Conservation (phyloP, 106 monocot species). For the Chionographis japonica region DNA sequence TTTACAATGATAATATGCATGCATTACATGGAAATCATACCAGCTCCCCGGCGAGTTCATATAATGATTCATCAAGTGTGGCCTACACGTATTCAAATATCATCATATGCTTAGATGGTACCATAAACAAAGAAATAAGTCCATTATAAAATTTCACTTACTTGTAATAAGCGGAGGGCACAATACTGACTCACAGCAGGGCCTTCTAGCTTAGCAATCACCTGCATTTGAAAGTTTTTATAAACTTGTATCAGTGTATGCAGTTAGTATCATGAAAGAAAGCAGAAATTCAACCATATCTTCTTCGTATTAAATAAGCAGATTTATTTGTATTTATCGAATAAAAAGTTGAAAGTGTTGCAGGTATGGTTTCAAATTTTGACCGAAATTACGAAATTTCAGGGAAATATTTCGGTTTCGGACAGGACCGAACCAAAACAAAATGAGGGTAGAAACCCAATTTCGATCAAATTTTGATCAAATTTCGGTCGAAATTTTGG, state of each 20-base stretch:
- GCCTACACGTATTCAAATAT: constrained; percentile 44
- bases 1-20: constrained; percentile 7
- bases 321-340: too few relatives aligned
- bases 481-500: too few relatives aligned
- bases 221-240: constrained; percentile 33
- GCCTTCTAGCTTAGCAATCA: constrained; percentile 98
- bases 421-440: too few relatives aligned
- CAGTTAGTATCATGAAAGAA: too few relatives aligned
- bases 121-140: neutral
- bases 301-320: too few relatives aligned
- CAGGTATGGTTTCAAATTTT: too few relatives aligned
- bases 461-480: too few relatives aligned
- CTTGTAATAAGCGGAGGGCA: constrained; percentile 95
- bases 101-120: neutral
- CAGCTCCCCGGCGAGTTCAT: constrained; percentile 99
- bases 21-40: constrained; percentile 41
- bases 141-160: constrained; percentile 20
- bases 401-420: too few relatives aligned
- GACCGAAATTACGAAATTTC: too few relatives aligned
- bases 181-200: constrained; percentile 99
- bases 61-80: constrained; percentile 94
- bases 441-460: too few relatives aligned
- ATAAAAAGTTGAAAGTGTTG: too few relatives aligned
- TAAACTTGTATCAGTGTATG: neutral
- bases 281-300: too few relatives aligned